Evolutionary conservation across 2,329 filamentous ascomycete species (phyloP).

Genomic region (Penicillium sp.): DNA sequence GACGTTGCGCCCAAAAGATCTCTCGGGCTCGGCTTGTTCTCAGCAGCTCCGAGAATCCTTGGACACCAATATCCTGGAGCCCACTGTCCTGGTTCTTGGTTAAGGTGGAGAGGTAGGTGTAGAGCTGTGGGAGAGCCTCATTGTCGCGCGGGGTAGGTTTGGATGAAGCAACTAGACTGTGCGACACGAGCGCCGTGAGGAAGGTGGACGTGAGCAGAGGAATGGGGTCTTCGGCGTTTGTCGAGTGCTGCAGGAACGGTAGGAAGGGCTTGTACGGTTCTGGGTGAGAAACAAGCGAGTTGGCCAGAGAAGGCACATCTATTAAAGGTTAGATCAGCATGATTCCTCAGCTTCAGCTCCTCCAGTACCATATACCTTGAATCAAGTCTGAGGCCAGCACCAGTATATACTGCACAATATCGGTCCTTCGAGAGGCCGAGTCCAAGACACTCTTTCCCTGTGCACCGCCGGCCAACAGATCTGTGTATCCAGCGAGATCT

Average conservation of each 20-base stretch:
- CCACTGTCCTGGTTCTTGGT: constrained; percentile 84
- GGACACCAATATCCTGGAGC: constrained; percentile 92
- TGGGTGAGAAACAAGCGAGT: constrained; percentile 70
- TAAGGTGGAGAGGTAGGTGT: constrained; percentile 80
- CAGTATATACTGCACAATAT: constrained; percentile 93
- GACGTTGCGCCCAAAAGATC: constrained; percentile 87
- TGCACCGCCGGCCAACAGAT: constrained; percentile 71
- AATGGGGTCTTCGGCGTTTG: constrained; percentile 80
- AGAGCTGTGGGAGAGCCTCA: constrained; percentile 76
- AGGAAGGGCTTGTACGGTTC: constrained; percentile 75
- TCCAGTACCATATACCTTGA: constrained; percentile 59
- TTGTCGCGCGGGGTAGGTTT: constrained; percentile 63
- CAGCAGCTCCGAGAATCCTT: constrained; percentile 82
- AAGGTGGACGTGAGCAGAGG: constrained; percentile 87
- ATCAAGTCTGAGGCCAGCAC: constrained; percentile 86
- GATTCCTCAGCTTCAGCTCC: neutral
- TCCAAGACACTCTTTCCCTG: constrained; percentile 75
- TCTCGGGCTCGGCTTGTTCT: constrained; percentile 71
- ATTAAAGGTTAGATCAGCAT: constrained; percentile 6
- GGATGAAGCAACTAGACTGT: constrained; percentile 61
- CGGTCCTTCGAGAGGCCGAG: constrained; percentile 77
- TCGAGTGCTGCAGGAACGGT: constrained; percentile 78
- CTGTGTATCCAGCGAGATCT: constrained; percentile 76
- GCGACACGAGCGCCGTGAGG: constrained; percentile 73
- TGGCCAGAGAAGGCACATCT: constrained; percentile 79